phyloP scores from a whole-genome alignment of 352 stramenopile species.

The Phytophthora pini region DNA sequence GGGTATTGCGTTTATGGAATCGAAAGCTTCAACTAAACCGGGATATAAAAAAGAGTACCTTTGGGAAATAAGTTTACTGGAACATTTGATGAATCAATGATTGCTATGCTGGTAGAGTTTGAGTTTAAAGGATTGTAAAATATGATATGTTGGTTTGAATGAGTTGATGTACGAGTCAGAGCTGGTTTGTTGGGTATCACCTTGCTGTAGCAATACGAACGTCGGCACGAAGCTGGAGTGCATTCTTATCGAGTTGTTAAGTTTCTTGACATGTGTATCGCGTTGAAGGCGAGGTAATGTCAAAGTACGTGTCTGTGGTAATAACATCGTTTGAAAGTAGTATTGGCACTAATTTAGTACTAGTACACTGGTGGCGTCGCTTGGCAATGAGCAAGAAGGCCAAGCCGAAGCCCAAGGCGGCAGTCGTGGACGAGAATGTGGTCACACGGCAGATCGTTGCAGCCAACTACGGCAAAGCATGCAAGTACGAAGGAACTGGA shows the following conservation, averaged over 20 bases:
- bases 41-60: slow-evolving; percentile 1
- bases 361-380: no score
- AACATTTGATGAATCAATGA: no score
- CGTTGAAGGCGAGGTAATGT: no score
- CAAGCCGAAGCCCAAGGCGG: slow-evolving; percentile 61
- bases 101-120: no score
- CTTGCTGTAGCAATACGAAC: no score
- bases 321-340: not conserved
- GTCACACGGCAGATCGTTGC: slow-evolving; percentile 71
- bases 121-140: not conserved
- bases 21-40: slow-evolving; percentile 8
- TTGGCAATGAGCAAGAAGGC: slow-evolving; percentile 67
- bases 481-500: slow-evolving; percentile 48
- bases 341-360: no score
- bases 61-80: not conserved
- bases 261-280: not conserved
- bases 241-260: no score
- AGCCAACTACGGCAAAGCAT: slow-evolving; percentile 79
- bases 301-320: no score
- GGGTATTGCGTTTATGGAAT: slow-evolving; percentile 2
- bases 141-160: not conserved
- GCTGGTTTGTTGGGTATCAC: not conserved
- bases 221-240: no score
- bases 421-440: slow-evolving; percentile 65
- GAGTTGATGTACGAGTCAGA: not conserved